phyloP scores from a whole-genome alignment of 371 early-diverging fungal species.

The Haplosporangium sp. region DNA sequence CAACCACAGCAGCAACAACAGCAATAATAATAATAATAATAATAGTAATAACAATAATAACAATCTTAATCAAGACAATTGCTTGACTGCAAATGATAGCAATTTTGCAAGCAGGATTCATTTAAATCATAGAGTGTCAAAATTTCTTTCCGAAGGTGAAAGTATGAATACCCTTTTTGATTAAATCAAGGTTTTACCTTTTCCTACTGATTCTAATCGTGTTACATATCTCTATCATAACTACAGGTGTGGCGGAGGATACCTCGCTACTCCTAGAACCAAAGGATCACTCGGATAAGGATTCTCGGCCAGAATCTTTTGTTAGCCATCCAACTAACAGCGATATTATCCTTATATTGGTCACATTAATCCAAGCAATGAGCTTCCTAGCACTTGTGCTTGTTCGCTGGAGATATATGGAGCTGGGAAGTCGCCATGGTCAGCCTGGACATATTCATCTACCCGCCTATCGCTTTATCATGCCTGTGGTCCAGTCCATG shows the following conservation, averaged over 20 bases:
- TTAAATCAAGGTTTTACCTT: not conserved
- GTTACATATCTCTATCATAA: conserved; percentile 1
- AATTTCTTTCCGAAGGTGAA: not conserved
- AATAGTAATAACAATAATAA: conserved; percentile 1
- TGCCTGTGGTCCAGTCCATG: conserved; percentile 49
- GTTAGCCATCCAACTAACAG: conserved; percentile 51
- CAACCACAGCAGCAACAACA: not conserved
- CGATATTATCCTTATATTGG: conserved; percentile 37
- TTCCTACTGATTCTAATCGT: not conserved
- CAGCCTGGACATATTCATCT: conserved; percentile 52
- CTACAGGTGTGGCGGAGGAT: conserved; percentile 32
- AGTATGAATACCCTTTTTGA: not conserved
- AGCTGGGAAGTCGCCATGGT: conserved; percentile 44
- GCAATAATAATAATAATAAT: not conserved
- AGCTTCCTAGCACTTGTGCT: conserved; percentile 39
- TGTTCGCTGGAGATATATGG: conserved; percentile 47
- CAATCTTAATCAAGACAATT: not conserved
- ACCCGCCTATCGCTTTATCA: conserved; percentile 43
- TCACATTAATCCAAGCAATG: conserved; percentile 40
- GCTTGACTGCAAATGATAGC: not conserved
- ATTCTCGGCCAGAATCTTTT: conserved; percentile 41
- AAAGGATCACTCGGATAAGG: conserved; percentile 35
- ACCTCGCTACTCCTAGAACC: conserved; percentile 28
- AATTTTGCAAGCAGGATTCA: not conserved
- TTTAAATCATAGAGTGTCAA: conserved; percentile 7